phyloP scores from a whole-genome alignment of 2,329 filamentous ascomycete species.

The Pseudogymnoascus pannorum region DNA sequence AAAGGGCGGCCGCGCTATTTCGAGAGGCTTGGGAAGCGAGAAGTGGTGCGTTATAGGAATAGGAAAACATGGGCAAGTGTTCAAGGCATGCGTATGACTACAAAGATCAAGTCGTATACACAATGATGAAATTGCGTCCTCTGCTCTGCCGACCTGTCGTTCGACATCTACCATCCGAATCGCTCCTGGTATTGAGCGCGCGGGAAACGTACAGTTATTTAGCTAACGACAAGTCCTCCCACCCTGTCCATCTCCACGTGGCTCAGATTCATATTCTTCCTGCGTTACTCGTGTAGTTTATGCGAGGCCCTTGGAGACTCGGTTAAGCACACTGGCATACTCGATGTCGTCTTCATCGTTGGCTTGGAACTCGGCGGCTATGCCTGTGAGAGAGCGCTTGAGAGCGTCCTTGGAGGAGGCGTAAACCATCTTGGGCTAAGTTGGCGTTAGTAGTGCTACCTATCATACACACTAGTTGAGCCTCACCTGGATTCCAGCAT shows the following conservation, averaged over 20 bases:
- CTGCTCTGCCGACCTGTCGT: slow-evolving; percentile 5
- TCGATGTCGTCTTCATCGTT: slow-evolving; percentile 80
- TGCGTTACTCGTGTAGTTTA: slow-evolving; percentile 28
- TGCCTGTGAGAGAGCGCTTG: slow-evolving; percentile 69
- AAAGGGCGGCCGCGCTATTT: slow-evolving; percentile 60
- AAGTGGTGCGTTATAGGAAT: not conserved
- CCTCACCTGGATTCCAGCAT: slow-evolving; percentile 69
- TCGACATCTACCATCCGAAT: slow-evolving; percentile 4
- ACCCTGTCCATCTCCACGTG: slow-evolving; percentile 8
- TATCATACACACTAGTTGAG: not conserved
- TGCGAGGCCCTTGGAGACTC: slow-evolving; percentile 54
- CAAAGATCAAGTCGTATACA: slow-evolving; percentile 2
- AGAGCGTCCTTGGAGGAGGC: slow-evolving; percentile 81
- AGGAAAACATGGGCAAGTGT: not conserved
- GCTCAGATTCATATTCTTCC: slow-evolving; percentile 4
- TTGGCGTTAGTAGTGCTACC: slow-evolving; percentile 13
- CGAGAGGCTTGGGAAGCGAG: slow-evolving; percentile 58
- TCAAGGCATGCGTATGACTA: not conserved
- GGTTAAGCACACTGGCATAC: slow-evolving; percentile 62
- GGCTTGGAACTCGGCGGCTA: slow-evolving; percentile 73
- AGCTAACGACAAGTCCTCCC: slow-evolving; percentile 14
- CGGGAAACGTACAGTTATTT: slow-evolving; percentile 3
- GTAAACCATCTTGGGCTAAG: slow-evolving; percentile 81
- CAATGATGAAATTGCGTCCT: slow-evolving; percentile 2
- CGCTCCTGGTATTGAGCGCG: slow-evolving; percentile 2